These are phyloP conservation scores for Parmelia sp. DNA, from an alignment of 495 filamentous ascomycete species.

Conservation along the genomic window DNA sequence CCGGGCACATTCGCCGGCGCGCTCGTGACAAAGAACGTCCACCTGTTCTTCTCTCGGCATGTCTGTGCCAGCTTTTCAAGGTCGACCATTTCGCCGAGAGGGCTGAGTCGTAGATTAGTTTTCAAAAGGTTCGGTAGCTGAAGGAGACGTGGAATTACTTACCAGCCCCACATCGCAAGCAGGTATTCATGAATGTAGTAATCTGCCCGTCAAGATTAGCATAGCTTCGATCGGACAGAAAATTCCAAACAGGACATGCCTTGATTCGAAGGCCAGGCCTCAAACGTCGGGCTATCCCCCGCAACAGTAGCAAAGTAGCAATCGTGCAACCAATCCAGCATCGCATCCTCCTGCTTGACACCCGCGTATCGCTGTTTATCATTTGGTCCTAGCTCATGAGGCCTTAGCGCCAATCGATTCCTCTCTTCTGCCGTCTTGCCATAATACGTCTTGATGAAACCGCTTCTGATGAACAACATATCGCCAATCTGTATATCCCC, in stretches of 20 bases:
- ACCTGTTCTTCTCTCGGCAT: slow-evolving; percentile 48
- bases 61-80: slow-evolving; percentile 43
- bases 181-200: slow-evolving; percentile 31
- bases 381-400: slow-evolving; percentile 33
- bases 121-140: neutral
- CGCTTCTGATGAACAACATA: slow-evolving; percentile 61
- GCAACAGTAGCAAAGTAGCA: slow-evolving; percentile 53
- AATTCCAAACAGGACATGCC: slow-evolving; percentile 4
- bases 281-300: slow-evolving; percentile 56
- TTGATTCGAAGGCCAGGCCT: slow-evolving; percentile 52
- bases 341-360: slow-evolving; percentile 48
- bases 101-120: slow-evolving; percentile 18
- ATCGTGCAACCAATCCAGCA: slow-evolving; percentile 47
- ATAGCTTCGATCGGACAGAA: neutral
- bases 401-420: slow-evolving; percentile 35
- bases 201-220: neutral
- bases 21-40: slow-evolving; percentile 64
- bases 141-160: neutral
- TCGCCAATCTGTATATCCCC: slow-evolving; percentile 55
- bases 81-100: slow-evolving; percentile 57
- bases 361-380: slow-evolving; percentile 50
- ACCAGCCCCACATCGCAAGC: slow-evolving; percentile 56
- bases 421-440: slow-evolving; percentile 36
- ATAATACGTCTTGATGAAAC: slow-evolving; percentile 55
- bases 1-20: slow-evolving; percentile 34